These are phyloP conservation scores for Zoysia japonica DNA, from an alignment of 176 grass and related monocot species.

Conservation along the genomic window DNA sequence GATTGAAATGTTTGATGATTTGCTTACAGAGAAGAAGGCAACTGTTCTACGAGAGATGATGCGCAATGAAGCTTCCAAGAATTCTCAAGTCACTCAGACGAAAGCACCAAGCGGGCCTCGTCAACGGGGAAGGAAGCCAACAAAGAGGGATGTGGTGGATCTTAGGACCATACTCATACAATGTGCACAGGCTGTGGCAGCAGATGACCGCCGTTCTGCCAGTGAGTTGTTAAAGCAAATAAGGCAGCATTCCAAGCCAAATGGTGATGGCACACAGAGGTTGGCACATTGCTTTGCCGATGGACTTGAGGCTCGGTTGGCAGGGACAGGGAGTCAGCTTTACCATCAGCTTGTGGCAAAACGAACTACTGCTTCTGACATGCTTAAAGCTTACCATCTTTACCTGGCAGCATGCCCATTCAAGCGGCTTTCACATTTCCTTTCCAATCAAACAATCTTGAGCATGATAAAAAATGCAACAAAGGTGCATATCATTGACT, in stretches of 20 bases:
- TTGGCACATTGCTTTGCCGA: slow-evolving; percentile 90
- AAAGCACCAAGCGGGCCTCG: slow-evolving; percentile 52
- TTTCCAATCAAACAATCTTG: slow-evolving; percentile 93
- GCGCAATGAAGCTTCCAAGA: slow-evolving; percentile 69
- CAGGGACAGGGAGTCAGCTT: slow-evolving; percentile 87
- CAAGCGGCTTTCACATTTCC: slow-evolving; percentile 91
- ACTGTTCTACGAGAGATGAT: slow-evolving; percentile 68
- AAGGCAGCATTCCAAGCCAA: slow-evolving; percentile 72
- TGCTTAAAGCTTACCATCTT: slow-evolving; percentile 97
- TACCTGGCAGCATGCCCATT: slow-evolving; percentile 93
- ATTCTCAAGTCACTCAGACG: slow-evolving; percentile 42
- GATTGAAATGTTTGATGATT: slow-evolving; percentile 81
- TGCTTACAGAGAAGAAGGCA: slow-evolving; percentile 77
- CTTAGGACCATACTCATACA: slow-evolving; percentile 88
- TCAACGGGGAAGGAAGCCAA: slow-evolving; percentile 73
- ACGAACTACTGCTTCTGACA: slow-evolving; percentile 78
- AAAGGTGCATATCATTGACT: slow-evolving; percentile 92
- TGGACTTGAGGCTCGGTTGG: slow-evolving; percentile 88
- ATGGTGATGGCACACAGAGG: slow-evolving; percentile 80
- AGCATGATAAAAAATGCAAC: slow-evolving; percentile 75
- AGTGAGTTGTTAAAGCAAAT: slow-evolving; percentile 86
- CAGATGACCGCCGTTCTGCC: slow-evolving; percentile 83
- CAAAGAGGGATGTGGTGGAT: slow-evolving; percentile 88
- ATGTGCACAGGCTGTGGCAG: slow-evolving; percentile 90
- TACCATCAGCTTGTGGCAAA: slow-evolving; percentile 84